Base-by-base conservation (phyloP, 129 eudicot species). In the Flaveria linearis region DNA sequence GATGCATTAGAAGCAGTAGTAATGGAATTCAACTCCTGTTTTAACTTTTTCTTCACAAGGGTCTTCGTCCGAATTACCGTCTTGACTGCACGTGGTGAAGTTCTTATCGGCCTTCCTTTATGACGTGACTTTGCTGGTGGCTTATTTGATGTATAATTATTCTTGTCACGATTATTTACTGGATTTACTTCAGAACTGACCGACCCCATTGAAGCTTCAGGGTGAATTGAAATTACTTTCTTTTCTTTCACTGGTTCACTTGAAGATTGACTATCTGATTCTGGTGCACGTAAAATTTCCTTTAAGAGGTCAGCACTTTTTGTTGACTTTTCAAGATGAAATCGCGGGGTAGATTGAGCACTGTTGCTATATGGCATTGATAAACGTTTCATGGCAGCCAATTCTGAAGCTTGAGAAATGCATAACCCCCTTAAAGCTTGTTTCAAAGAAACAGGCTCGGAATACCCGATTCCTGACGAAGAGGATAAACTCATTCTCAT, bases 321-420 rank as follows among this genome's bases (percentile, higher is more conserved):
- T 17, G 74, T 13, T 66, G 76, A 39, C 30, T 67, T 79, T 53
- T 72, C 81, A 74, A 76, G 69, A 74, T 58, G 57, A 75, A 77
- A 12, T 12, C 56, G 76, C 55, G 92, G 88, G 12, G 91, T 77
- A 45, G 92, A 87, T 20, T 81, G 81, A 20, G 83, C 82, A 12
- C 63, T 75, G 63, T 49, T 75, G 71, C 63, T 75, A 62, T 46
- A 63, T 4, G 89, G 77, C 89, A 81, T 82, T 36, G 93, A 77
- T 45, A 71, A 71, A 8, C 96, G 80, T 77, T 85, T 91, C 75
- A 87, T 69, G 52, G 97, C 93, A 62, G 99, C 99, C 94, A 86
- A 89, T 79, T 95, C 97, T 11, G 99, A 93, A 61, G 99, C 99
- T 82, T 95, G 99, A 42, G 99, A 91, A 65, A 95, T 89, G 84